phyloP scores from a whole-genome alignment of 2,329 filamentous ascomycete species.

The Talaromyces sp. region DNA sequence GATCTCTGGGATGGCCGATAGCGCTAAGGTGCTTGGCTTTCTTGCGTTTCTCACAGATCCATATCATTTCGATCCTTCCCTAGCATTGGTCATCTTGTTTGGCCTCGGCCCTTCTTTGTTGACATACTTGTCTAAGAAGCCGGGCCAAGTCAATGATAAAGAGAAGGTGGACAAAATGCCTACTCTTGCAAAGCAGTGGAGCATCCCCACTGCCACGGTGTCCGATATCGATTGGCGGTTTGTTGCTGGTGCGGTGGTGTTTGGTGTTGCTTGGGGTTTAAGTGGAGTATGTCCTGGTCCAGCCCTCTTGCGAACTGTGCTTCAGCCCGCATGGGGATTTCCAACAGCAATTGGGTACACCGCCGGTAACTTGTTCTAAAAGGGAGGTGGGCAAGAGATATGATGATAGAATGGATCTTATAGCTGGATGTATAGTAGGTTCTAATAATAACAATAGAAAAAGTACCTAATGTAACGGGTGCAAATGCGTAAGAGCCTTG shows the following conservation, averaged over 20 bases:
- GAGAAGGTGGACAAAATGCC: constrained; percentile 37
- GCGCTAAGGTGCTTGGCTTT: constrained; percentile 55
- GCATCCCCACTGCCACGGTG: constrained; percentile 48
- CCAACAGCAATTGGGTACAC: constrained; percentile 53
- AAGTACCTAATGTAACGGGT: neutral
- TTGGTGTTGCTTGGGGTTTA: constrained; percentile 57
- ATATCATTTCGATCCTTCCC: constrained; percentile 54
- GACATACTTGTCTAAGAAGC: constrained; percentile 34
- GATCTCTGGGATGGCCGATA: constrained; percentile 55
- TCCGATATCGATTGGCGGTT: constrained; percentile 54
- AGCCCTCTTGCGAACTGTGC: constrained; percentile 49
- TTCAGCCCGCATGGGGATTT: constrained; percentile 53
- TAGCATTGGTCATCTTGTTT: constrained; percentile 53
- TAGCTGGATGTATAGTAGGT: constrained; percentile 7
- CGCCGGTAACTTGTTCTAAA: constrained; percentile 42
- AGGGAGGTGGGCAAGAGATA: neutral
- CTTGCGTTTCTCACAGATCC: constrained; percentile 49
- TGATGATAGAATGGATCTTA: neutral
- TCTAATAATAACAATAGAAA: constrained; percentile 1
- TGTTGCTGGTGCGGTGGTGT: constrained; percentile 50
- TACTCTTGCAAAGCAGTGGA: constrained; percentile 45
- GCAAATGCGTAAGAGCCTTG: neutral
- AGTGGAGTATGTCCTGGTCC: constrained; percentile 57
- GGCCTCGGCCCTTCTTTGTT: constrained; percentile 52
- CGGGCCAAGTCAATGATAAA: constrained; percentile 29